phyloP scores from a whole-genome alignment of 1,139 yeast genomes.

The Blastobotrys apis region DNA sequence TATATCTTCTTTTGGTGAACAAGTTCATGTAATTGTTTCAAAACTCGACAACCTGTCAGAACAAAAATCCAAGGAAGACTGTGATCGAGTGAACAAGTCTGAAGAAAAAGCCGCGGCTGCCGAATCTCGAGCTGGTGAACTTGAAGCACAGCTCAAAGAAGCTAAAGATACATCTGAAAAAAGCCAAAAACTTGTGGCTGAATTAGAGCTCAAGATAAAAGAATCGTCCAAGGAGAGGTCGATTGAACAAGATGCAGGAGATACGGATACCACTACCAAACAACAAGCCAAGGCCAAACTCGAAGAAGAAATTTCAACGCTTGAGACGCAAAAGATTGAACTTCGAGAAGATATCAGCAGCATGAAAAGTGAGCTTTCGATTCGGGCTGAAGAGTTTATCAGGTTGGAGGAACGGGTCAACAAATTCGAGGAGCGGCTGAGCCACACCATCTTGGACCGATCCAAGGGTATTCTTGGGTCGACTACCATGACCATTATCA shows the following conservation, averaged over 20 bases:
- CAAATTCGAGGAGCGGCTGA: conserved; percentile 28
- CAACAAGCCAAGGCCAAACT: conserved; percentile 12
- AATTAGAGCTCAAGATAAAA: conserved; percentile 15
- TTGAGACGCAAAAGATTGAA: conserved; percentile 24
- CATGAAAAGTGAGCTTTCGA: conserved; percentile 27
- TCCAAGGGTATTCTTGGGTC: conserved; percentile 34
- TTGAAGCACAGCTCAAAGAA: background rate
- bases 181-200: conserved; percentile 17
- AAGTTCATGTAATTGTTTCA: conserved; percentile 14
- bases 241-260: background rate
- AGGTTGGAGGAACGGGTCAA: conserved; percentile 29
- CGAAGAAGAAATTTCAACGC: conserved; percentile 18
- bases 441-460: conserved; percentile 30
- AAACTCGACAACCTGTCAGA: conserved; percentile 9
- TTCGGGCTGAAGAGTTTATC: conserved; percentile 30
- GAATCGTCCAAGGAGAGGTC: background rate
- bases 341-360: conserved; percentile 25
- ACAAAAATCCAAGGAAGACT: background rate
- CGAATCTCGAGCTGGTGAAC: background rate
- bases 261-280: conserved; percentile 1
- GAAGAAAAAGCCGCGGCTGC: conserved; percentile 2
- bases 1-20: conserved; percentile 15
- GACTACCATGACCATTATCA: conserved; percentile 32
- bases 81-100: background rate
- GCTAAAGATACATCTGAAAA: conserved; percentile 11